Evolutionary conservation across 1,284 basidiomycete species (phyloP).

Genomic region (Ustilago hordei): DNA sequence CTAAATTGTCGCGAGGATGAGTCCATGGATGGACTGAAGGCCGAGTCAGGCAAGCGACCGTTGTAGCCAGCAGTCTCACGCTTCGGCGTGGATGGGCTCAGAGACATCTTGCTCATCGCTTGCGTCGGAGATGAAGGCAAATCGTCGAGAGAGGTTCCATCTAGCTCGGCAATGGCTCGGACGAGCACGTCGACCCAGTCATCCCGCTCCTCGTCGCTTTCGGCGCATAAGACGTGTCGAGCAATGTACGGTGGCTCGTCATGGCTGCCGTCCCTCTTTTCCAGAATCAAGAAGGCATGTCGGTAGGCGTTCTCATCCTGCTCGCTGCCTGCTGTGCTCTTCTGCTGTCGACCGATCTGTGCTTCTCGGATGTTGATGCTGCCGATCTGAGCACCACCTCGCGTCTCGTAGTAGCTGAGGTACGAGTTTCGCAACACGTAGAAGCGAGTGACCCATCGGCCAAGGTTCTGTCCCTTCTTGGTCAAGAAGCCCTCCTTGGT

Average conservation of each 20-base stretch:
- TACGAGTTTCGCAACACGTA: slow-evolving; percentile 85
- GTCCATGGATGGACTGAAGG: slow-evolving; percentile 37
- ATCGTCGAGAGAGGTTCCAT: slow-evolving; percentile 29
- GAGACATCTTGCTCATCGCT: slow-evolving; percentile 43
- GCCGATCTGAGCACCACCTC: slow-evolving; percentile 86
- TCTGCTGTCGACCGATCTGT: slow-evolving; percentile 82
- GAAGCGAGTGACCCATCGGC: slow-evolving; percentile 81
- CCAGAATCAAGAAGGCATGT: slow-evolving; percentile 96
- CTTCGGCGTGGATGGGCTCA: slow-evolving; percentile 15
- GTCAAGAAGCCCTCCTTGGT: slow-evolving; percentile 96
- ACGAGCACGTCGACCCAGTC: slow-evolving; percentile 92
- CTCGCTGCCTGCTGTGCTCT: slow-evolving; percentile 70
- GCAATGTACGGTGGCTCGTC: slow-evolving; percentile 74
- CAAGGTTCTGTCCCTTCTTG: slow-evolving; percentile 95
- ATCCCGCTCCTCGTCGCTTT: slow-evolving; percentile 92
- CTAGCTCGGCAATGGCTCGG: slow-evolving; percentile 55
- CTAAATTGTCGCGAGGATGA: slow-evolving; percentile 10
- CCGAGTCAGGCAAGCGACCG: slow-evolving; percentile 21
- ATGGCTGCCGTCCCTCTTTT: slow-evolving; percentile 75
- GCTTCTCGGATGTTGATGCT: slow-evolving; percentile 86
- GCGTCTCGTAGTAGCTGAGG: slow-evolving; percentile 90
- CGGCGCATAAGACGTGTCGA: slow-evolving; percentile 92
- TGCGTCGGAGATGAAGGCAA: slow-evolving; percentile 37
- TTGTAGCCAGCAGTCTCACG: slow-evolving; percentile 26
- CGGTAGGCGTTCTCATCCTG: slow-evolving; percentile 88